Evolutionary conservation across 2,329 filamentous ascomycete species (phyloP).

Genomic region (Colletotrichum falcatum): DNA sequence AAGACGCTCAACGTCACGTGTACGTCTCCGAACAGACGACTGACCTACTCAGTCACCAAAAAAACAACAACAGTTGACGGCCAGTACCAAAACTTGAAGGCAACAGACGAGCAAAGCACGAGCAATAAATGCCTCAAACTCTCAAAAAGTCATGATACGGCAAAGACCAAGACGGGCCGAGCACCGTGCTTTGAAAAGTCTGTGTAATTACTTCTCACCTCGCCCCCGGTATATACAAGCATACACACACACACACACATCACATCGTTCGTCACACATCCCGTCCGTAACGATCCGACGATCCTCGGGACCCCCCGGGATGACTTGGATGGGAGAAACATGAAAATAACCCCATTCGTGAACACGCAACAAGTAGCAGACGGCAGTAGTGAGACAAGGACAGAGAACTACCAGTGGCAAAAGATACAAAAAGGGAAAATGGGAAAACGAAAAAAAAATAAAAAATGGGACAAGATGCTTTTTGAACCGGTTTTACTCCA

Average conservation of each 20-base stretch:
- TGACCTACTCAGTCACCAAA: too few species aligned
- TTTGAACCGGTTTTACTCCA: constrained; percentile 40
- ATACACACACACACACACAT: constrained; percentile 22
- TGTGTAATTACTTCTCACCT: constrained; percentile 36
- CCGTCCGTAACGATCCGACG: constrained; percentile 8
- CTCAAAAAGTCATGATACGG: neutral
- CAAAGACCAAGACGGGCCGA: neutral
- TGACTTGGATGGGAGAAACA: neutral
- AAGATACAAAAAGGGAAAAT: neutral
- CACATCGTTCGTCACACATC: neutral
- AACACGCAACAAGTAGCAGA: neutral
- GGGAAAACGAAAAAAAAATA: neutral
- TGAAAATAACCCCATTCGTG: neutral
- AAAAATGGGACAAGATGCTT: constrained; percentile 29
- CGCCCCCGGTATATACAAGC: constrained; percentile 37
- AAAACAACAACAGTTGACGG: too few species aligned
- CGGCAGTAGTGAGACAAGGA: constrained; percentile 1
- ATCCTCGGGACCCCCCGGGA: neutral
- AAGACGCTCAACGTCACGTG: too few species aligned
- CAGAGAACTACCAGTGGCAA: neutral
- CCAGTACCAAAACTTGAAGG: neutral
- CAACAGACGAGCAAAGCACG: neutral
- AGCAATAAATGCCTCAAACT: neutral
- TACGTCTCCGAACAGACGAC: too few species aligned
- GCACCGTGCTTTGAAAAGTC: constrained; percentile 15